Evolutionary conservation across 306 rosid species (phyloP).

Genomic region (Elaeagnus macrophylla): DNA sequence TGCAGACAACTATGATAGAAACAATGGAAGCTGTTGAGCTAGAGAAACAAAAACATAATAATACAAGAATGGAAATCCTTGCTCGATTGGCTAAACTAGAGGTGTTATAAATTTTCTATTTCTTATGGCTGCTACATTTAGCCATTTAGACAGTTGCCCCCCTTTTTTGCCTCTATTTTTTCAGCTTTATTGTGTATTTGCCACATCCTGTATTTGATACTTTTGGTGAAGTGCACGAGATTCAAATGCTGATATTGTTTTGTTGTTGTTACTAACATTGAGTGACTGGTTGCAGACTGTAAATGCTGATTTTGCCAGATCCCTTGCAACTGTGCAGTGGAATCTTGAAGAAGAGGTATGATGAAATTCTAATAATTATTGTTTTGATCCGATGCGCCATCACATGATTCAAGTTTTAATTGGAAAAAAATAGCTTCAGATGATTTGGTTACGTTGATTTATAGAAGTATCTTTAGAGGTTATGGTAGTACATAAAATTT

Average conservation of each 20-base stretch:
- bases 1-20: constrained; percentile 83
- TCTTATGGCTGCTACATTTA: background rate
- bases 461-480: background rate
- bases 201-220: too few species aligned
- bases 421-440: background rate
- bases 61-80: constrained; percentile 87
- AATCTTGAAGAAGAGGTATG: constrained; percentile 86
- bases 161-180: too few species aligned
- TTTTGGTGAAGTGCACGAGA: constrained; percentile 13
- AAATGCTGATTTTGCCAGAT: constrained; percentile 91
- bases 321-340: constrained; percentile 78
- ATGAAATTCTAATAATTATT: constrained; percentile 26
- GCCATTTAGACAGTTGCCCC: too few species aligned
- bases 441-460: constrained; percentile 3
- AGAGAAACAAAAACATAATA: constrained; percentile 89
- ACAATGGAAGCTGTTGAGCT: constrained; percentile 94
- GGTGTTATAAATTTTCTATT: constrained; percentile 27
- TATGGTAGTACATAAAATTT: too few species aligned
- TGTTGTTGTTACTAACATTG: constrained; percentile 29
- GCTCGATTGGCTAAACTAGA: constrained; percentile 69
- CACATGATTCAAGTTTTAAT: background rate
- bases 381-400: background rate
- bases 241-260: constrained; percentile 18
- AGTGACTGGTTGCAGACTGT: constrained; percentile 62
- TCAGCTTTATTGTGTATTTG: background rate